Percentiles rank a stretch among this genome's conserved stretches.
Evolutionary conservation across 371 early-diverging fungal species (phyloP).

Genomic region (Polyrhizophydium stewartii): DNA sequence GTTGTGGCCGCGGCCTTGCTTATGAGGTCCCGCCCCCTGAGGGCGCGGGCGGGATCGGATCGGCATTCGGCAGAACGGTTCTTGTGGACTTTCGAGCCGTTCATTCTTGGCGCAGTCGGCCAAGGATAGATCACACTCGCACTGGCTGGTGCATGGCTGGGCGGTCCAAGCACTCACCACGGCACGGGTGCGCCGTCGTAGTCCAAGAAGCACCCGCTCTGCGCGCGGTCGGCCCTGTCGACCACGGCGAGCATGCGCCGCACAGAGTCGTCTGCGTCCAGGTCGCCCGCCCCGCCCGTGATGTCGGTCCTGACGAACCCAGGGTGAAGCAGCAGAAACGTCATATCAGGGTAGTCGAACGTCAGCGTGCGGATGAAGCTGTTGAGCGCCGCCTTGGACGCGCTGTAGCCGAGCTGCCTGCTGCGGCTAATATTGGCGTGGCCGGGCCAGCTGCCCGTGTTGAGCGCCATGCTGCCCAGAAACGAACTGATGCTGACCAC

Average conservation of each 20-base stretch:
- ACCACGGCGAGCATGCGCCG: neutral
- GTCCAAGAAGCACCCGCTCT: neutral
- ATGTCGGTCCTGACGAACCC: constrained; percentile 23
- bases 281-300: constrained; percentile 8
- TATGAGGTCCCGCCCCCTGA: too few relatives aligned
- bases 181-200: neutral
- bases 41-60: too few relatives aligned
- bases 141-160: too few relatives aligned
- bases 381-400: constrained; percentile 26
- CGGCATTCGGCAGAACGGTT: too few relatives aligned
- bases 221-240: neutral
- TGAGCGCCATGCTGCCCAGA: constrained; percentile 17
- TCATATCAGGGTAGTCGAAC: constrained; percentile 15
- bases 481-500: constrained; percentile 13
- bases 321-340: constrained; percentile 18
- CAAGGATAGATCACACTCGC: too few relatives aligned
- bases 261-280: neutral
- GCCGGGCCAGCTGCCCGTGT: constrained; percentile 29
- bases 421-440: too few relatives aligned
- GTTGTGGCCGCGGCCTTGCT: too few relatives aligned
- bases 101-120: too few relatives aligned
- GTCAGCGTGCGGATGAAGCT: constrained; percentile 14
- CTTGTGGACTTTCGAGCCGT: too few relatives aligned
- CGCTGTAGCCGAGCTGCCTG: too few relatives aligned
- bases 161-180: too few relatives aligned